Evolutionary conservation across 177 flowering plant species (phyloP).

Genomic region (Vitis hybrid): DNA sequence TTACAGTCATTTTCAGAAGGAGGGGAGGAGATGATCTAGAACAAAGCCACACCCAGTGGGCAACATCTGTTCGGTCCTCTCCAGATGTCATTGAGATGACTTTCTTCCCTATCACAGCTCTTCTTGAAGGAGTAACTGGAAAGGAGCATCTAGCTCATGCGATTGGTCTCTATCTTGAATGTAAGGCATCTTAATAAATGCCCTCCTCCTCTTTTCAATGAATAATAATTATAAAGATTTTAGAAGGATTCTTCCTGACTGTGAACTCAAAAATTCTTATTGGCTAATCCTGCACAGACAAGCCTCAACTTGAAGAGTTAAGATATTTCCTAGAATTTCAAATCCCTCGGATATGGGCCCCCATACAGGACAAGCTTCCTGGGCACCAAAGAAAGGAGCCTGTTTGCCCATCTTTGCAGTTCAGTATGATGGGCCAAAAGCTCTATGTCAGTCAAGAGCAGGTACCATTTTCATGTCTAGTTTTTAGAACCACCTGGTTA

Average conservation of each 20-base stretch:
- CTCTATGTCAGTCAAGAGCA: slow-evolving; percentile 84
- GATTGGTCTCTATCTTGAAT: slow-evolving; percentile 65
- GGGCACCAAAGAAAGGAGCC: slow-evolving; percentile 81
- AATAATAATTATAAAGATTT: neutral
- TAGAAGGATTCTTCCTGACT: slow-evolving; percentile 2
- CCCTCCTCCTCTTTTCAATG: neutral
- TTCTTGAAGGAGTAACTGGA: slow-evolving; percentile 62
- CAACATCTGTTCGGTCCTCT: slow-evolving; percentile 53
- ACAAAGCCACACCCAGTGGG: slow-evolving; percentile 68
- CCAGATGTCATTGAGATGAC: slow-evolving; percentile 87
- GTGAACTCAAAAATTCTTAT: neutral
- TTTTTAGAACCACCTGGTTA: no score
- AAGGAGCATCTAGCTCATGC: slow-evolving; percentile 70
- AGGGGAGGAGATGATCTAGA: slow-evolving; percentile 89
- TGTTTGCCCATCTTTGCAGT: slow-evolving; percentile 81
- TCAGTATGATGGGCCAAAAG: slow-evolving; percentile 90
- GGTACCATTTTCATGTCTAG: slow-evolving; percentile 28
- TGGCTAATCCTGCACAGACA: slow-evolving; percentile 45
- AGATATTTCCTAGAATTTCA: slow-evolving; percentile 83
- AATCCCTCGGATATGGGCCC: slow-evolving; percentile 80
- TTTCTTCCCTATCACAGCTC: slow-evolving; percentile 57
- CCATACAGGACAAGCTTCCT: slow-evolving; percentile 51
- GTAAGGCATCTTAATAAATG: slow-evolving; percentile 34
- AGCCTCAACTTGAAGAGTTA: slow-evolving; percentile 84
- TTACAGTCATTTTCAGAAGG: slow-evolving; percentile 75